These are phyloP conservation scores for Hyphopichia burtonii DNA, from an alignment of 1,139 yeast genomes.

Conservation along the genomic window DNA sequence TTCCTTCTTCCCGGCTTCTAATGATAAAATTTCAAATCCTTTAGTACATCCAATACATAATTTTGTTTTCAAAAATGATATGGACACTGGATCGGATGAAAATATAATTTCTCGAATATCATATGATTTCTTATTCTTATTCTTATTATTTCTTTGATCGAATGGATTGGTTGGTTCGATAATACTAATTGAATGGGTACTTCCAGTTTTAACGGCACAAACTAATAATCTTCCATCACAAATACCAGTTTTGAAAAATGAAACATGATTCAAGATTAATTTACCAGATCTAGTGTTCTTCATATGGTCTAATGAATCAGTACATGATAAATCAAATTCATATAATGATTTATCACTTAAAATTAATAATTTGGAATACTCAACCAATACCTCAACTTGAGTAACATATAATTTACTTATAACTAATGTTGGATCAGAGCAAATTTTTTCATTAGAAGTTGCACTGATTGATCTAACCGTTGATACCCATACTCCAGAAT, in stretches of 20 bases:
- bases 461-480: conserved; percentile 51
- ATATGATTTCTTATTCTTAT: conserved; percentile 65
- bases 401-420: conserved; percentile 76
- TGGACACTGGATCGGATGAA: conserved; percentile 86
- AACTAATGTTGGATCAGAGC: conserved; percentile 76
- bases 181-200: conserved; percentile 74
- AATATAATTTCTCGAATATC: conserved; percentile 77
- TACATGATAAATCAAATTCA: conserved; percentile 72
- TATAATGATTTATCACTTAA: conserved; percentile 79
- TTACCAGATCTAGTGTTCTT: conserved; percentile 74
- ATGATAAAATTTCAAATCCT: conserved; percentile 90
- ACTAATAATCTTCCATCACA: conserved; percentile 86
- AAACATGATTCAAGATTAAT: conserved; percentile 78
- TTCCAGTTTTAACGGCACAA: conserved; percentile 82
- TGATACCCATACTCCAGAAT: conserved; percentile 84
- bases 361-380: conserved; percentile 79
- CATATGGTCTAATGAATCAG: conserved; percentile 68
- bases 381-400: conserved; percentile 90
- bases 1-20: conserved; percentile 75
- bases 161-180: conserved; percentile 71
- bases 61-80: conserved; percentile 84
- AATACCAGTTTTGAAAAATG: conserved; percentile 88
- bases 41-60: conserved; percentile 94
- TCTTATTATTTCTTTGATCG: conserved; percentile 56
- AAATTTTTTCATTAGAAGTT: conserved; percentile 47